Conservation (phyloP, 108 stramenopile genomes). For the Nannochloropsis granulata region DNA sequence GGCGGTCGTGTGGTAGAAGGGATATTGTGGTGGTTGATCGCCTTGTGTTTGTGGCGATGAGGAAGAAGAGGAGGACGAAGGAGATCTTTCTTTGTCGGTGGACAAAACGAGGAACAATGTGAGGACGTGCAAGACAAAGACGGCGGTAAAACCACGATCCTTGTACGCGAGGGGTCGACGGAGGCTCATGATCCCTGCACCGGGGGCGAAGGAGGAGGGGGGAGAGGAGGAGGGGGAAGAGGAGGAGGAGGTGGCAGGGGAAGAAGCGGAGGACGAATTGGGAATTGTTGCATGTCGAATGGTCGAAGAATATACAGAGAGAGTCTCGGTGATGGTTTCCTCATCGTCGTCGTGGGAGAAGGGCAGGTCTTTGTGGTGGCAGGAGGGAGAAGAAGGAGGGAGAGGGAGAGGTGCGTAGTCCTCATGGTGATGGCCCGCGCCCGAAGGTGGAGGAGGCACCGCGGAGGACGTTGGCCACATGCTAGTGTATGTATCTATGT, state of each 20-base stretch:
- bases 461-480: no score
- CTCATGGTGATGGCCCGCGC: not conserved
- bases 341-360: no score
- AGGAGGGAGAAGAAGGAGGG: not conserved
- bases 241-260: no score
- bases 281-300: no score
- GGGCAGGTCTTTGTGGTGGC: no score
- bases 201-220: not conserved
- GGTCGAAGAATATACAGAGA: no score
- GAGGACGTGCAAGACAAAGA: not conserved
- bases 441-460: no score
- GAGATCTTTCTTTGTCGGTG: not conserved
- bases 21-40: not conserved
- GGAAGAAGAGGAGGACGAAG: not conserved
- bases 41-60: not conserved
- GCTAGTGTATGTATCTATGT: no score
- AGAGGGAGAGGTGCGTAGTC: not conserved
- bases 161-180: not conserved
- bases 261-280: no score
- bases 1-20: not conserved
- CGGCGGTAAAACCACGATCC: not conserved
- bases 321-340: no score
- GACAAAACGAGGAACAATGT: not conserved
- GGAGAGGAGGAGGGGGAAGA: not conserved
- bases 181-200: not conserved